Percentiles rank a stretch among this genome's conserved stretches.
Evolutionary conservation across 306 rosid species (phyloP).

Genomic region (Rosa persica): DNA sequence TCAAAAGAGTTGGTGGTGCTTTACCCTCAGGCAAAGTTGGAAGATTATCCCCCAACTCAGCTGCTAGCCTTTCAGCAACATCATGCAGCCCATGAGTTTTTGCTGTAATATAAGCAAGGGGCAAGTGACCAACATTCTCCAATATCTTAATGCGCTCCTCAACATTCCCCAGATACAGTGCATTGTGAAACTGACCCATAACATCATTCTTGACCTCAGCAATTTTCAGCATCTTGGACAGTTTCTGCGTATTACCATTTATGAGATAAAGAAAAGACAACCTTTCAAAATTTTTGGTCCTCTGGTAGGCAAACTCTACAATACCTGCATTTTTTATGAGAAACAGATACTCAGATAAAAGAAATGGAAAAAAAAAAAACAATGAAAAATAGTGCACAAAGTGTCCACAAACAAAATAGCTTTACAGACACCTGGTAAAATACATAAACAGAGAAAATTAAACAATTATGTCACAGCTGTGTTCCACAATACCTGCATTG

Average conservation of each 20-base stretch:
- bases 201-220: constrained; percentile 95
- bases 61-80: constrained; percentile 75
- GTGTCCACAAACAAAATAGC: neutral
- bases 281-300: constrained; percentile 87
- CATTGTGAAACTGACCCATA: constrained; percentile 98
- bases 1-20: constrained; percentile 65
- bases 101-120: constrained; percentile 84
- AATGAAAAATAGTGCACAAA: neutral
- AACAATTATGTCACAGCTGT: neutral
- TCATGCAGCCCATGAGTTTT: constrained; percentile 79
- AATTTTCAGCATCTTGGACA: constrained; percentile 93
- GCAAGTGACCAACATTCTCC: constrained; percentile 86
- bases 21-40: constrained; percentile 75
- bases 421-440: neutral
- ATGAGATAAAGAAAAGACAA: constrained; percentile 88
- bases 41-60: constrained; percentile 72
- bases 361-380: neutral
- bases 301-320: constrained; percentile 95
- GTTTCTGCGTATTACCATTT: constrained; percentile 77
- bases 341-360: neutral
- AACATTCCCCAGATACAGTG: constrained; percentile 77
- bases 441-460: neutral
- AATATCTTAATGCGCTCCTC: constrained; percentile 80
- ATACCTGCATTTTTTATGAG: constrained; percentile 58
- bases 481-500: constrained; percentile 76